These are phyloP conservation scores for Pseudodiploospora longispora DNA, from an alignment of 2,329 filamentous ascomycete species.

Conservation along the genomic window DNA sequence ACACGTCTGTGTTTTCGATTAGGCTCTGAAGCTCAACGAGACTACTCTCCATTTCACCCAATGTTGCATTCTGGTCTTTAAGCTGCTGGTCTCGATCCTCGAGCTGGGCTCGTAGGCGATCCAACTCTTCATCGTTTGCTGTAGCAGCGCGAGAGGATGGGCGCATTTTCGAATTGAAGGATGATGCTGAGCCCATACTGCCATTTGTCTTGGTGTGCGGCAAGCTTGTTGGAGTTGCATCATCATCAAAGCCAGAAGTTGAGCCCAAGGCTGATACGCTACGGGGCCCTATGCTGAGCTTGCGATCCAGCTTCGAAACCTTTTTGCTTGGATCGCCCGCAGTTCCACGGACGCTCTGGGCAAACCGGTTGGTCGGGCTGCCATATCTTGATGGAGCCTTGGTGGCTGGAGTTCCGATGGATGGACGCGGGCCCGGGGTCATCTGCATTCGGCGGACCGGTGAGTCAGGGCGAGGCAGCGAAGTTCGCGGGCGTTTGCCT, in stretches of 20 bases:
- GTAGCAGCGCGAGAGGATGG: constrained; percentile 46
- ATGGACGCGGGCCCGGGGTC: constrained; percentile 50
- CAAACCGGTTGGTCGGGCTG: constrained; percentile 48
- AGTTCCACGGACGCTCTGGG: constrained; percentile 54
- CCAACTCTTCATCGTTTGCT: constrained; percentile 61
- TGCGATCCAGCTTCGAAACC: constrained; percentile 37
- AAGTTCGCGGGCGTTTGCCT: constrained; percentile 64
- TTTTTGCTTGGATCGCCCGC: constrained; percentile 55
- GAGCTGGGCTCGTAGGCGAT: constrained; percentile 63
- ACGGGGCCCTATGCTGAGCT: constrained; percentile 44
- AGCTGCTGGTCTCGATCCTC: constrained; percentile 80
- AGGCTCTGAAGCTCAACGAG: constrained; percentile 68
- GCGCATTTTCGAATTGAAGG: constrained; percentile 44
- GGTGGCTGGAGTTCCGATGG: constrained; percentile 44
- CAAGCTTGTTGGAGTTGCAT: constrained; percentile 44
- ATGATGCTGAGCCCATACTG: constrained; percentile 45
- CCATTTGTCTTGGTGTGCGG: constrained; percentile 47
- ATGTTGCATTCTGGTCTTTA: constrained; percentile 73
- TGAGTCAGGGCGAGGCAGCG: constrained; percentile 81
- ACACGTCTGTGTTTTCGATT: constrained; percentile 50
- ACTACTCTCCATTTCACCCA: constrained; percentile 85
- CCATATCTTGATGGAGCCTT: constrained; percentile 25
- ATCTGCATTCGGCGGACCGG: constrained; percentile 64
- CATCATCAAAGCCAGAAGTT: constrained; percentile 47
- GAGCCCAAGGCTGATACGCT: constrained; percentile 53